Evolutionary conservation across 2,329 filamentous ascomycete species (phyloP), one percentile per base, ranked within the genome.

Genomic region (Xenosphaeropsis pyriputrescens): DNA sequence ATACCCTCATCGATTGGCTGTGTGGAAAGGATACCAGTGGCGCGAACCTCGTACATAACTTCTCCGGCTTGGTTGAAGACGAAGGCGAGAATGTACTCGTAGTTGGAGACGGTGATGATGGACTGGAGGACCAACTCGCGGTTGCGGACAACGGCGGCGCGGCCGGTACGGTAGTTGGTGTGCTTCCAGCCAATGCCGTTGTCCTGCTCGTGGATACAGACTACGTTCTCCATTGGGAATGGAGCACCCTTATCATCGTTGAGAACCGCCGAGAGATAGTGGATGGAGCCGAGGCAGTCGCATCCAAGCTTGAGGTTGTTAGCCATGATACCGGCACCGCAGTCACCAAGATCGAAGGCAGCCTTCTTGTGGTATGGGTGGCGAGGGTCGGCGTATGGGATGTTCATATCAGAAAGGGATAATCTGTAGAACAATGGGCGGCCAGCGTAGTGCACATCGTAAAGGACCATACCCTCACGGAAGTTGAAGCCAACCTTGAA

Each of bases 71-170:
- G 78, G 53, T 80, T 79, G 60, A 83, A 80, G 37, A 76, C 70
- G 57, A 77, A 83, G 2, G 76, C 75, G 29, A 83, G 65, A 47
- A 83, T 79, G 51, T 83, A 83, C 50, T 82, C 78, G 56, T 82
- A 83, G 57, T 83, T 83, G 9, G 74, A 67, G 4, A 82, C 73
- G 0, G 76, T 82, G 57, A 79, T 79, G 53, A 82, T 82, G 48
- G 70, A 72, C 51, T 82, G 78, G 5, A 83, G 52, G 1, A 82
- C 75, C 4, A 82, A 58, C 51, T 82, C 75, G 18, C 78, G 65
- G 44, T 70, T 74, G 15, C 78, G 68, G 14, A 70, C 68, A 4
- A 80, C 65, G 1, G 72, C 75, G 2, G 77, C 75, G 8, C 73
- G 63, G 0, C 69, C 70, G 5, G 75, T 79, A 8, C 78, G 64